These are phyloP conservation scores for Cladorrhinum samala DNA, from an alignment of 495 filamentous ascomycete species.

Conservation along the genomic window DNA sequence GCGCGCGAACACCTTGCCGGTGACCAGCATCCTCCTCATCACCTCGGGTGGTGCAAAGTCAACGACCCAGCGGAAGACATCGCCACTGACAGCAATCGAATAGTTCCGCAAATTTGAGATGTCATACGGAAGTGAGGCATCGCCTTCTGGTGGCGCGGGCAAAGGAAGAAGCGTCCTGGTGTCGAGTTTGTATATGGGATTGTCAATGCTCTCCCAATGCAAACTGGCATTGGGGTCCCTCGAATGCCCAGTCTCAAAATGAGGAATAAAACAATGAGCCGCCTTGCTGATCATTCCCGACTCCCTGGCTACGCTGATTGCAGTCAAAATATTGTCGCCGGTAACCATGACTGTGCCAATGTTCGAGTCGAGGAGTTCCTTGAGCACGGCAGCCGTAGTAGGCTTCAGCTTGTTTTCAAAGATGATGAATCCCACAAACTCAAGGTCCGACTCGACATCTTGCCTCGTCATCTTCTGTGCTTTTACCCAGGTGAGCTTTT, in stretches of 20 bases:
- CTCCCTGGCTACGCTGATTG: conserved; percentile 92
- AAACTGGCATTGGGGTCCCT: conserved; percentile 64
- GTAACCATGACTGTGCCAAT: conserved; percentile 97
- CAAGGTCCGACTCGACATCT: conserved; percentile 74
- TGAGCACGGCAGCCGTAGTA: conserved; percentile 66
- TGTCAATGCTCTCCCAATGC: conserved; percentile 88
- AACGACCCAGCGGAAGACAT: conserved; percentile 94
- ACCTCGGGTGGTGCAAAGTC: conserved; percentile 78
- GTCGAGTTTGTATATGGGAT: conserved; percentile 68
- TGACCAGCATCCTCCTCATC: conserved; percentile 76
- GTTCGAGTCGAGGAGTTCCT: conserved; percentile 75
- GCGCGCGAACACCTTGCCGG: conserved; percentile 89
- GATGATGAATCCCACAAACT: conserved; percentile 92
- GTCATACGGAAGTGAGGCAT: conserved; percentile 81
- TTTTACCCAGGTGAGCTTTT: conserved; percentile 84
- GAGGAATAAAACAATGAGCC: conserved; percentile 87
- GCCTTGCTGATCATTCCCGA: conserved; percentile 74
- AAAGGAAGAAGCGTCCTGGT: conserved; percentile 71
- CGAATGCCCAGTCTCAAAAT: conserved; percentile 70
- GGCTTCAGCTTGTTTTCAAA: conserved; percentile 98
- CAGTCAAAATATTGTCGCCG: conserved; percentile 96
- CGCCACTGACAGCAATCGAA: conserved; percentile 81
- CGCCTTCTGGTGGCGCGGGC: conserved; percentile 57
- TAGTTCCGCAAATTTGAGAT: conserved; percentile 73
- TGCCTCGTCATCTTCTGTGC: conserved; percentile 85